Base-by-base conservation (phyloP, 495 filamentous ascomycete species). In the Daldinia decipiens region DNA sequence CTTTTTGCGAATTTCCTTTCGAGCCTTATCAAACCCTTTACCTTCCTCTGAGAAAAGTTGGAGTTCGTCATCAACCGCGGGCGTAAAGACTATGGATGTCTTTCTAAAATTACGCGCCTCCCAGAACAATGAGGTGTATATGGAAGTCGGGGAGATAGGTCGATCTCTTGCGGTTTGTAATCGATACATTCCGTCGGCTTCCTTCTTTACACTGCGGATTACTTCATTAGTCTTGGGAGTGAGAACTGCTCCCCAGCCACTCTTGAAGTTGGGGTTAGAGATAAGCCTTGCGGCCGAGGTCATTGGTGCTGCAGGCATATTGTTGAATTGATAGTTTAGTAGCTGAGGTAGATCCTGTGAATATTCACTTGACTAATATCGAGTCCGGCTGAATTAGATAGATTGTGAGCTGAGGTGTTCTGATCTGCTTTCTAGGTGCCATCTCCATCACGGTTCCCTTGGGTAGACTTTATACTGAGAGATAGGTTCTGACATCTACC, bases 221-320 rank as follows among this genome's bases (percentile, higher is more conserved):
- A 43, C n/a, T 0, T 67, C 32, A 32, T 70, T 75, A 1, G 61
- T 59, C 5, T 70, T 36, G 2, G 29, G 31, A 11, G 47, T 52
- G 24, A 76, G 34, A 0, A 63, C 19, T 36, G 57, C 65, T 5
- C 74, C 73, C 75, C 75, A 77, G 21, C 75, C 75, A 52, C 54
- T 68, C n/a, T 72, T 58, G 15, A 74, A 34, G 9, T 51, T 67
- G 0, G 66, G 38, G 29, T 60, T 71, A 2, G 57, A 57, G 6
- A 77, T 60, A 17, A 76, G 45, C 2, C 75, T 54, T 5, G 62
- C 73, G 2, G 75, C 75, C 1, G 56, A 65, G 5, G 65, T 73
- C 13, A 62, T 61, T 26, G 56, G 56, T 24, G 36, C 54, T 21
- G 70, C 60, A 54, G 70, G 65, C 70, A 73, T 73, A 1, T 32